Evolutionary conservation across 768 basidiomycete genomes (phyloP).

Genomic region (Suillus subalutaceus): DNA sequence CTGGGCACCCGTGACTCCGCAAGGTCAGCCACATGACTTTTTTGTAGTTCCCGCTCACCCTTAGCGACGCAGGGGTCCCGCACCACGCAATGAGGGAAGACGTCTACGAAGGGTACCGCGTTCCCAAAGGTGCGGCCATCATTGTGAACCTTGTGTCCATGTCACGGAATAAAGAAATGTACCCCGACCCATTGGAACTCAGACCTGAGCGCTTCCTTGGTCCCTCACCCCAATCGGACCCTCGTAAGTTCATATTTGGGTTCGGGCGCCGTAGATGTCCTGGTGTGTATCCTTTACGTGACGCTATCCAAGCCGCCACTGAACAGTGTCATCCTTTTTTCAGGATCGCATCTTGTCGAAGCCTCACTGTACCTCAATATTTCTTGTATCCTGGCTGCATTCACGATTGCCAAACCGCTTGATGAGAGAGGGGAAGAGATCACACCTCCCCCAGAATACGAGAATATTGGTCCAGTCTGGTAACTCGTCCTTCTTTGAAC

Average conservation of each 20-base stretch:
- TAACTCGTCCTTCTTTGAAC: neutral
- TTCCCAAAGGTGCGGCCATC: neutral
- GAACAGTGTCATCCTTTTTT: neutral
- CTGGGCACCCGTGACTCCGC: no score
- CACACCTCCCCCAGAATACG: neutral
- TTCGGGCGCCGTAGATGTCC: neutral
- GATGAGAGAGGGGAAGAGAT: neutral
- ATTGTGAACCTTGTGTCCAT: neutral
- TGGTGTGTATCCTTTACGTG: neutral
- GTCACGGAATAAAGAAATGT: neutral
- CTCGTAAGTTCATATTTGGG: neutral
- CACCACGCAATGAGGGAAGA: no score
- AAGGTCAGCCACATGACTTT: no score
- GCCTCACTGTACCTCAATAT: constrained; percentile 4
- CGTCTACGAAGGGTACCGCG: neutral
- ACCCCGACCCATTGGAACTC: neutral
- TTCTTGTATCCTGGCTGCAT: neutral
- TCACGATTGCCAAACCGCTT: neutral
- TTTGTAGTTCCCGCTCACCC: no score
- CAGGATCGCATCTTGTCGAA: constrained; percentile 31
- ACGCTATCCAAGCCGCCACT: neutral
- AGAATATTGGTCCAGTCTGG: neutral
- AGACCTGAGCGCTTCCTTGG: neutral
- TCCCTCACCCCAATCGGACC: neutral
- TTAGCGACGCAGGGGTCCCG: no score